Conservation (phyloP, 805 yeast genomes). For the Candida maltosa region DNA sequence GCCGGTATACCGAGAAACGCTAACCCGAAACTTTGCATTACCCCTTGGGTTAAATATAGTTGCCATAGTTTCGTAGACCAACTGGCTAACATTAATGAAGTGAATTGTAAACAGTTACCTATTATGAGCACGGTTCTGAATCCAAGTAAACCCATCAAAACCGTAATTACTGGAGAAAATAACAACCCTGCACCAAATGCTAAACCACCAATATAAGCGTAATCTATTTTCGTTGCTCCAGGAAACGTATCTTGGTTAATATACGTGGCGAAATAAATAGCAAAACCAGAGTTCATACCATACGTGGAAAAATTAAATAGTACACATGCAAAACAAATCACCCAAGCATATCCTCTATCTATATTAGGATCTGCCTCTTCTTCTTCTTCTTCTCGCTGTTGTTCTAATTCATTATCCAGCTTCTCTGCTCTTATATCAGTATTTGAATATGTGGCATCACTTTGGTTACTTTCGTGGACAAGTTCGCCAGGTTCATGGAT, state of each 20-base stretch:
- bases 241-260: constrained; percentile 46
- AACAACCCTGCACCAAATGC: constrained; percentile 55
- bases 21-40: constrained; percentile 56
- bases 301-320: constrained; percentile 59
- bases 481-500: neutral
- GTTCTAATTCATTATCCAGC: neutral
- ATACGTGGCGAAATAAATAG: constrained; percentile 60
- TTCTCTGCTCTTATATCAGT: neutral
- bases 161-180: constrained; percentile 51
- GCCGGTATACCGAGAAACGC: constrained; percentile 60
- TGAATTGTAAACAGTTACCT: constrained; percentile 51
- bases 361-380: constrained; percentile 9
- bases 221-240: constrained; percentile 57
- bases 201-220: constrained; percentile 66
- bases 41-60: constrained; percentile 64
- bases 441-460: neutral
- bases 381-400: neutral
- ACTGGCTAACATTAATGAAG: constrained; percentile 58
- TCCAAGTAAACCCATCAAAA: constrained; percentile 42
- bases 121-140: constrained; percentile 35
- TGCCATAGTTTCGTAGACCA: constrained; percentile 62
- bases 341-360: constrained; percentile 74
- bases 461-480: neutral
- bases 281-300: constrained; percentile 72
- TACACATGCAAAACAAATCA: constrained; percentile 49